phyloP scores from a whole-genome alignment of 768 basidiomycete species.

The Epithele typhae region DNA sequence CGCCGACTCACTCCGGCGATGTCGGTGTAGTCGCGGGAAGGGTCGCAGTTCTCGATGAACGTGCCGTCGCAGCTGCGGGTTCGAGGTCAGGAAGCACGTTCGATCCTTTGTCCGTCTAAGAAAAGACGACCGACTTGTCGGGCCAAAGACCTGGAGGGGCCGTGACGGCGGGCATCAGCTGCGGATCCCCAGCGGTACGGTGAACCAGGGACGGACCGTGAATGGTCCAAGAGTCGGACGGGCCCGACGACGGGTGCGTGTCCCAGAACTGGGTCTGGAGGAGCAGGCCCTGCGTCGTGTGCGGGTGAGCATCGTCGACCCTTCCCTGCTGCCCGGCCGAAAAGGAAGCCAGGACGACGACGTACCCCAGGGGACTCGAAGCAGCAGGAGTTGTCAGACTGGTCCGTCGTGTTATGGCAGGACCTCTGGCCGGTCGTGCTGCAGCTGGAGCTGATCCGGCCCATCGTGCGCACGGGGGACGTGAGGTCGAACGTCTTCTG shows the following conservation, averaged over 20 bases:
- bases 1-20: conserved; percentile 34
- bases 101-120: not conserved
- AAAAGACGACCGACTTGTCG: conserved; percentile 41
- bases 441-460: conserved; percentile 47
- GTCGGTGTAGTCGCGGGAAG: conserved; percentile 40
- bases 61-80: conserved; percentile 49
- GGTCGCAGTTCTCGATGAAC: conserved; percentile 34
- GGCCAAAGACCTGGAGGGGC: conserved; percentile 60
- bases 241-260: conserved; percentile 57
- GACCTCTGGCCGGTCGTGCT: conserved; percentile 44
- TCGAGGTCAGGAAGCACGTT: conserved; percentile 4
- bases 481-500: not conserved
- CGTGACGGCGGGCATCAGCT: conserved; percentile 2
- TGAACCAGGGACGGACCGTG: conserved; percentile 57
- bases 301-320: too few species aligned
- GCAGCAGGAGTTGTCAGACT: conserved; percentile 48
- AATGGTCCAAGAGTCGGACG: conserved; percentile 67
- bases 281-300: conserved; percentile 50
- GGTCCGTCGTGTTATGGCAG: conserved; percentile 47
- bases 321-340: too few species aligned
- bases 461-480: conserved; percentile 5
- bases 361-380: conserved; percentile 57
- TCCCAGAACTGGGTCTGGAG: conserved; percentile 76
- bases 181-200: too few species aligned
- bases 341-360: not conserved